Evolutionary conservation across 2,329 filamentous ascomycete species (phyloP), one percentile per base, ranked within the genome.

Genomic region (Delphinella strobiligena): DNA sequence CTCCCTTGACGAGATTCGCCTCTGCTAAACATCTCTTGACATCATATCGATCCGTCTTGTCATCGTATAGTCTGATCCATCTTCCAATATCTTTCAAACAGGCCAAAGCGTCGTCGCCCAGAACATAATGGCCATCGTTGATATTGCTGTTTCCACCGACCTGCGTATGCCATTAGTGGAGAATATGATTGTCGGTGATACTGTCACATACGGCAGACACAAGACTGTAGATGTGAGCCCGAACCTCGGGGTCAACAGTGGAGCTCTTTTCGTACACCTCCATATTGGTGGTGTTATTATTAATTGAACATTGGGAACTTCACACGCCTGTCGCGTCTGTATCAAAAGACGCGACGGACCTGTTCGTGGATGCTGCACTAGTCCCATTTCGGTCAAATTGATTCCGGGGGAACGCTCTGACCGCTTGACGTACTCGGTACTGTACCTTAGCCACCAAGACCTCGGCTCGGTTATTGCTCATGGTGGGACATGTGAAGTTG

Each of bases 51-150:
- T 94, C 93, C 48, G 81, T 78, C 59, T 93, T 93, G 57, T 93
- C 84, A 60, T 95, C 88, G 68, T 91, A 91, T 47, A 94, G 77
- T 51, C 86, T 87, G 49, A 98, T 73, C 91, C 91, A 98, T 74
- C 82, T 81, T 56, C 91, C 89, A 40, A 98, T 72, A 62, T 98
- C 91, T 46, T 89, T 87, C 42, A 98, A 69, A 54, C 88, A 91
- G 42, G 91, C 84, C 44, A 93, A 69, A 10, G 88, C 89, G 56
- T 95, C 89, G 61, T 96, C 89, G 61, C 91, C 91, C 27, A 96
- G 77, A 32, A 85, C 73, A 60, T 98, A 98, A 54, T 73, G 73
- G 41, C 83, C 83, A 54, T 87, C 80, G 52, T 89, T 80, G 49
- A 85, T 82, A 37, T 78, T 70, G 51, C 82, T 82, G 52, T 78